Evolutionary conservation across 805 yeast genomes (phyloP), one percentile per base, ranked within the genome.

Genomic region (Wickerhamiella kurtzmanii): DNA sequence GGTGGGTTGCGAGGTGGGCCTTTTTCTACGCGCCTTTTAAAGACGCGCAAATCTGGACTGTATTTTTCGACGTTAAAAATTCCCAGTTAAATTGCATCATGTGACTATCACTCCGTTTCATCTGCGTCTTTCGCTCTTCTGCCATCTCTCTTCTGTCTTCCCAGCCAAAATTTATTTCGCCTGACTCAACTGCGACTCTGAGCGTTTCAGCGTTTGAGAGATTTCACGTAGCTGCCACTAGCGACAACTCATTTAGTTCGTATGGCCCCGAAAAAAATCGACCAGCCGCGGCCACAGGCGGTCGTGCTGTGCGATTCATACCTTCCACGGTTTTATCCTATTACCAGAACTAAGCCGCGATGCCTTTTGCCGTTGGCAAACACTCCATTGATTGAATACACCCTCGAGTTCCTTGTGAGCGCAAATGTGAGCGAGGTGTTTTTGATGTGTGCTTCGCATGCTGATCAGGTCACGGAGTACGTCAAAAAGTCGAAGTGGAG

Each of bases 291-390:
- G 40, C 72, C 92, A 48, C 97, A 89, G 67, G 98, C 98, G 3
- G 80, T 92, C 50, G 95, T 92, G 19, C 74, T 92, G 56, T 85
- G 95, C 15, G 99, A 92, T 65, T 84, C 96, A 18, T 92, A 84
- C 57, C 84, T 88, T 63, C 81, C 92, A 1, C 72, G 95, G 56
- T 92, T 92, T 64, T 79, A 82, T 83, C 99, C 99, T 6, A 69
- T 92, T 53, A 84, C 96, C 1, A 73, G 85, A 2, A 78, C 77
- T 17, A 77, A 71, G 52, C 98, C 98, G 37, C 74, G 98, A 62
- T 92, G 98, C 66, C 70, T 92, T 38, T 69, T 92, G 51, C 96
- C 96, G 2, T 67, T 92, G 48, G 96, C 95, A 22, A 89, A 88
- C 60, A 85, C 85, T 17, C 98, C 99, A 8, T 72, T 92, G 59